These are phyloP conservation scores for Phytopythium aichiense DNA, from an alignment of 352 stramenopile genomes.

Conservation along the genomic window DNA sequence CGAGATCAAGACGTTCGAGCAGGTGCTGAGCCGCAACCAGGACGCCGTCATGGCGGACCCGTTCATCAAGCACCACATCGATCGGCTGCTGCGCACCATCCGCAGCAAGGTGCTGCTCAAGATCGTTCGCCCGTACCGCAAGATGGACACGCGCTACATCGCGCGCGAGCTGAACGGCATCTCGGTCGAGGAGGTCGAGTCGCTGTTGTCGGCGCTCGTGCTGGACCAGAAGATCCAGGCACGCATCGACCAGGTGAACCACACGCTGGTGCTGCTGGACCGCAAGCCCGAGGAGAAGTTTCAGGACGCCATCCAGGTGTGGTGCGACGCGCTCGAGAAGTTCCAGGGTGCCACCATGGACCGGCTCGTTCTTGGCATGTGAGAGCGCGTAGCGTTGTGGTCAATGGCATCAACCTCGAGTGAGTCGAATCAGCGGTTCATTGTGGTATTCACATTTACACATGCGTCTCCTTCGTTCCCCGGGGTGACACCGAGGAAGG, in stretches of 20 bases:
- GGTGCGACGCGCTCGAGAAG: constrained; percentile 70
- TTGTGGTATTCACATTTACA: background rate
- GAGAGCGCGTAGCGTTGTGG: background rate
- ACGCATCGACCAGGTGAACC: constrained; percentile 89
- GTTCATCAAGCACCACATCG: constrained; percentile 95
- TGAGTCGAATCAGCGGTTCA: background rate
- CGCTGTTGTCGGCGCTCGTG: constrained; percentile 89
- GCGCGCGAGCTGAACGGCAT: constrained; percentile 92
- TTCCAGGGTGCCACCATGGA: constrained; percentile 66
- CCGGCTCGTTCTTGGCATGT: constrained; percentile 44
- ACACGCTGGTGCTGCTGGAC: constrained; percentile 71
- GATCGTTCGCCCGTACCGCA: constrained; percentile 92
- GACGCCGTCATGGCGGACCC: constrained; percentile 92
- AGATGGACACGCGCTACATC: constrained; percentile 91
- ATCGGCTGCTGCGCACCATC: constrained; percentile 93
- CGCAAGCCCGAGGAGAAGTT: constrained; percentile 69
- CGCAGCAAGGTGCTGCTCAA: constrained; percentile 93
- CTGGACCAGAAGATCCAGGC: constrained; percentile 91
- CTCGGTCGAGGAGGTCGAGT: constrained; percentile 88
- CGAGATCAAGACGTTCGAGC: constrained; percentile 94
- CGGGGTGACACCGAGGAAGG: background rate
- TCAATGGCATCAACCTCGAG: background rate
- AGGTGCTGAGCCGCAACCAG: constrained; percentile 84
- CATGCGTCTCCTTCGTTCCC: background rate
- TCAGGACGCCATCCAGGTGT: constrained; percentile 51